Base-by-base conservation (phyloP, 2,329 filamentous ascomycete genomes). In the Zymoseptoria crescenta region DNA sequence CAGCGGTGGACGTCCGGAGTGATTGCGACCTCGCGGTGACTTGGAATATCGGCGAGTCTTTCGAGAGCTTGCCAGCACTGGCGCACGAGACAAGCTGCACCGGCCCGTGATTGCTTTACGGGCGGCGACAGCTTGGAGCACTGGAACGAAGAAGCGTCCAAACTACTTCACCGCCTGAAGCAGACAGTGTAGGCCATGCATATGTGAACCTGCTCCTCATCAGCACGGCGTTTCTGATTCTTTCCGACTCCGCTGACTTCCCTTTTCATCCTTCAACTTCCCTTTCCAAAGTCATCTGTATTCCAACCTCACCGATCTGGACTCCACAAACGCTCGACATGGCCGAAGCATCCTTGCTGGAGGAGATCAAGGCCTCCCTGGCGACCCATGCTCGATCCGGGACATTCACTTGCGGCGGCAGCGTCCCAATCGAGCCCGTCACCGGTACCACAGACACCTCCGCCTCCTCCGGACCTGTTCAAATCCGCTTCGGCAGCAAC, bases 351-450 rank as follows among this genome's bases (percentile, higher is more conserved):
- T 8, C n/a, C 2, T 10, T 56, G 35, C 35, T 56, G 20, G 41
- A 56, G 35, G 54, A 56, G 35, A 45, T 56, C 45, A 52, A 56
- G 51, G 24, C 48, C 28, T 56, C 55, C 13, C 10, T 56, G n/a
- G 55, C 55, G 20, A 49, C 21, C 19, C 55, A 56, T n/a, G 48
- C 55, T 27, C 55, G 55, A 24, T 56, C 56, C 21, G 54, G 24
- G 16, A 59, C 57, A 20, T 59, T 59, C 50, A 49, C 57, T 10
- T 49, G 49, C 48, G 57, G 57, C 16, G 57, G 57, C n/a, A 27
- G 53, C 16, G 10, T 59, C n/a, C 50, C 27, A 8, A 54, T 58
- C 28, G 48, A 49, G 19, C 6, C 7, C n/a, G 10, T 13, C n/a
- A 7, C 50, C 13, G 27, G 4, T 13, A 16, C 27, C 51, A 21